phyloP scores from a whole-genome alignment of 768 basidiomycete species.

The Clitopilus passeckerianus region DNA sequence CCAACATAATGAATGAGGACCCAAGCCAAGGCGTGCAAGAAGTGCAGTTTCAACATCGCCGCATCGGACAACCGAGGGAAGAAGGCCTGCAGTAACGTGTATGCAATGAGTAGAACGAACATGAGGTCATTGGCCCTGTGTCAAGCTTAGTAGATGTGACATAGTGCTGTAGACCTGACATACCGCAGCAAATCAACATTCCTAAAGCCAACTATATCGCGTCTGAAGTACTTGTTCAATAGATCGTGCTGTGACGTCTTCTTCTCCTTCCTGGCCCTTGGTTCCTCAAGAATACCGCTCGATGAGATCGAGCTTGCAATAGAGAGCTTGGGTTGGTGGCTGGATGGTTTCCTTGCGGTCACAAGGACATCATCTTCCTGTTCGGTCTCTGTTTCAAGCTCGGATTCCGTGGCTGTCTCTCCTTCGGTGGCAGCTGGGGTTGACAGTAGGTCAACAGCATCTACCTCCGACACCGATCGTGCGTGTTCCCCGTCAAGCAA shows the following conservation, averaged over 20 bases:
- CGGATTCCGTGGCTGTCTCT: conserved; percentile 70
- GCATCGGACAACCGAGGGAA: conserved; percentile 50
- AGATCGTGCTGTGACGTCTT: conserved; percentile 80
- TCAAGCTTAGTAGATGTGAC: conserved; percentile 4
- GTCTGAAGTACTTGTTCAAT: conserved; percentile 83
- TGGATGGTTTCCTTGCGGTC: conserved; percentile 15
- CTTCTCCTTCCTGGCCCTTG: conserved; percentile 24
- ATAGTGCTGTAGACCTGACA: conserved; percentile 14
- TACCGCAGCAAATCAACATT: conserved; percentile 88
- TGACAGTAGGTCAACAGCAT: conserved; percentile 26
- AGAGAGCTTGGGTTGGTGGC: conserved; percentile 27
- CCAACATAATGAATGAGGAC: conserved; percentile 84
- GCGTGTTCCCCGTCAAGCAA: not conserved
- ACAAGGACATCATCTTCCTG: conserved; percentile 28
- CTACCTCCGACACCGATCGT: conserved; percentile 14
- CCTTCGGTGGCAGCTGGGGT: conserved; percentile 70
- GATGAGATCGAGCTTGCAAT: conserved; percentile 26
- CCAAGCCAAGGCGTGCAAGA: conserved; percentile 82
- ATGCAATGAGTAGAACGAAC: conserved; percentile 69
- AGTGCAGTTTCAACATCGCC: conserved; percentile 62
- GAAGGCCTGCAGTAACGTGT: conserved; percentile 54
- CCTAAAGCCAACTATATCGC: conserved; percentile 75
- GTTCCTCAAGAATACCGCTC: conserved; percentile 12
- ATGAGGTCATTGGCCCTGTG: conserved; percentile 80
- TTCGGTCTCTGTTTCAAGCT: conserved; percentile 60